Base-by-base conservation (phyloP, 352 stramenopile genomes). In the Phytopythium ostracodes region DNA sequence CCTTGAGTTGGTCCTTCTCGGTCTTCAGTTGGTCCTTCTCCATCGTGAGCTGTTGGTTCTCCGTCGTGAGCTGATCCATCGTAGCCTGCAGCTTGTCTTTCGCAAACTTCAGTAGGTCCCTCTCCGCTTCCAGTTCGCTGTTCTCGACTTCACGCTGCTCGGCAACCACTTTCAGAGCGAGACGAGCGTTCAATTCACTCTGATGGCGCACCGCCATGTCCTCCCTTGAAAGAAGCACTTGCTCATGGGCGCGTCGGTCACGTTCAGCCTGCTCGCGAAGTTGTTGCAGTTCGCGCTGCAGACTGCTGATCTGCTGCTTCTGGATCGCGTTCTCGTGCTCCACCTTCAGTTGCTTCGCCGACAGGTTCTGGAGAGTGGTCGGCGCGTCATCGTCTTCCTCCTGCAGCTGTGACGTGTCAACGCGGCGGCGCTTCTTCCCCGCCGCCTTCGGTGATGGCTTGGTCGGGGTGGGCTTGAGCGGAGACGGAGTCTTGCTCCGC, bases 371-470 rank as follows among this genome's bases (percentile, higher is more conserved):
- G 20, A 59, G 18, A 7, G 20, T 50, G 4, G 35, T 24, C 29
- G 50, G 18, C 7, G n/a, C 59, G 5, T 63, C 38, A 27, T 60
- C 68, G 15, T 70, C 61, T 7, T 56, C 42, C 10, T 54, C 56
- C n/a, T 42, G 49, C 17, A 56, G 54, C 22, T 24, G 35, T n/a
- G 49, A 38, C n/a, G 47, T 7, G 6, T 69, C 63, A 6, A 22
- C 4, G 1, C 55, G 60, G 3, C 49, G 61, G 1, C 64, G 46
- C 27, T 53, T 70, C 44, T 71, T 75, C 4, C 66, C 69, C 35
- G 61, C 36, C 50, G 61, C 51, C 20, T 29, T 61, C 0, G 54
- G 17, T 8, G 57, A 56, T 2, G 49, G 11, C 8, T 18, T 42
- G 12, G 55, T 43, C 4, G 25, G 31, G 12, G 50, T 24, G 7